phyloP scores from a whole-genome alignment of 352 stramenopile genomes.

The Phytophthora ramorum region DNA sequence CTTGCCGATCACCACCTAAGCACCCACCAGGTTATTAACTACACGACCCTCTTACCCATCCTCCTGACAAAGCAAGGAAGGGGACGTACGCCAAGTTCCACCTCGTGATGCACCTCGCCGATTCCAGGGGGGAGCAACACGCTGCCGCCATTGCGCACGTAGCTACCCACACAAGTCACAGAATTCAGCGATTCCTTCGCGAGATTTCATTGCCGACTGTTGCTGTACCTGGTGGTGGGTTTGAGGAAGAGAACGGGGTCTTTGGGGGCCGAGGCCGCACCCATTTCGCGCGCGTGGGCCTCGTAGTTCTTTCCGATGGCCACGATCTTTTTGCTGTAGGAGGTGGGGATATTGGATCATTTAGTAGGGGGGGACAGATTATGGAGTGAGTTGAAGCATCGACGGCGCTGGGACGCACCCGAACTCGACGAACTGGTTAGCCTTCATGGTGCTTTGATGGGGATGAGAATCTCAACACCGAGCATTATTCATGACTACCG shows the following conservation, averaged over 20 bases:
- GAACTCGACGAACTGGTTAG: constrained; percentile 63
- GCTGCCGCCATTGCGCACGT: constrained; percentile 60
- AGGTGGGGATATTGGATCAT: not conserved
- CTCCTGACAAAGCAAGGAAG: not conserved
- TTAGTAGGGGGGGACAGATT: not conserved
- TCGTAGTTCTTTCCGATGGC: constrained; percentile 90
- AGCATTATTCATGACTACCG: not conserved
- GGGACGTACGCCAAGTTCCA: constrained; percentile 75
- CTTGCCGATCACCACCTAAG: constrained; percentile 77
- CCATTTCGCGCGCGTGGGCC: constrained; percentile 84
- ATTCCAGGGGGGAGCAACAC: constrained; percentile 75
- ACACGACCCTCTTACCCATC: not conserved
- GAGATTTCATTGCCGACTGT: not conserved
- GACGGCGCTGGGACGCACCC: constrained; percentile 30
- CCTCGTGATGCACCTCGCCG: constrained; percentile 84
- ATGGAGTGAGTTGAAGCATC: not conserved
- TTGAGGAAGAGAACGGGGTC: constrained; percentile 87
- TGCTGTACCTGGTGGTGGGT: constrained; percentile 62
- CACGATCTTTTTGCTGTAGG: constrained; percentile 79
- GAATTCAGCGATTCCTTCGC: not conserved
- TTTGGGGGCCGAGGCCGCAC: constrained; percentile 62
- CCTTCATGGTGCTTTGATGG: constrained; percentile 30
- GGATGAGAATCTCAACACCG: too few relatives aligned
- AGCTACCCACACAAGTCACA: constrained; percentile 35
- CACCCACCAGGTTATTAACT: not conserved